phyloP scores from a whole-genome alignment of 2,329 filamentous ascomycete genomes.

The Fusarium verticillioides region DNA sequence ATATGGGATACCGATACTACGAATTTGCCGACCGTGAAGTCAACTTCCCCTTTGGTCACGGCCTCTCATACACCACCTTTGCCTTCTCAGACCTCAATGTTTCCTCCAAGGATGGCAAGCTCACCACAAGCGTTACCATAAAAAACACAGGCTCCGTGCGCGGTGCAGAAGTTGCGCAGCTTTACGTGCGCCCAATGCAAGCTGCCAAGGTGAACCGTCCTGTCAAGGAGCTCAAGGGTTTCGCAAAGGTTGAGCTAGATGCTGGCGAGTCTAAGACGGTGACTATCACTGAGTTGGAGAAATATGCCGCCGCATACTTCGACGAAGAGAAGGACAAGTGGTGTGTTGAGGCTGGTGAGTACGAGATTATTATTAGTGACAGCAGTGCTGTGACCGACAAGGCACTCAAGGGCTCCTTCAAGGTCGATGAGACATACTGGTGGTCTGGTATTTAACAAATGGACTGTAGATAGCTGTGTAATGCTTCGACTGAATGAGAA shows the following conservation, averaged over 20 bases:
- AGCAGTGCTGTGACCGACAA: constrained; percentile 64
- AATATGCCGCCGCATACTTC: constrained; percentile 76
- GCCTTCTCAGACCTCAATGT: constrained; percentile 62
- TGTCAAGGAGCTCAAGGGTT: constrained; percentile 72
- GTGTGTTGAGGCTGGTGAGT: constrained; percentile 73
- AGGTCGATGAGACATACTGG: constrained; percentile 70
- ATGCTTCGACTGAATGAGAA: neutral
- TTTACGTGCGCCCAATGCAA: constrained; percentile 65
- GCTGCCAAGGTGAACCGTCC: constrained; percentile 65
- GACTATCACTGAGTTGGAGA: constrained; percentile 67
- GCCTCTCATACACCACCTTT: constrained; percentile 82
- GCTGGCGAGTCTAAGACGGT: constrained; percentile 69
- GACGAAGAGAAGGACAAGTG: constrained; percentile 74
- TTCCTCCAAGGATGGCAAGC: constrained; percentile 57
- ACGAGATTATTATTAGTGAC: constrained; percentile 69
- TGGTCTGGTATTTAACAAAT: constrained; percentile 67
- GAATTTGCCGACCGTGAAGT: constrained; percentile 74
- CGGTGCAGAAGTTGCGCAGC: constrained; percentile 67
- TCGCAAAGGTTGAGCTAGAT: constrained; percentile 70
- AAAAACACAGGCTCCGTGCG: constrained; percentile 68
- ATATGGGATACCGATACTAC: constrained; percentile 84
- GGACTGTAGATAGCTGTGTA: neutral
- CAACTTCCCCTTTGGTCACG: constrained; percentile 83
- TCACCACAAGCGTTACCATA: constrained; percentile 62
- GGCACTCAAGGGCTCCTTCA: constrained; percentile 64